Base-by-base conservation (phyloP, 176 grass and related monocot species). In the Aegilops tauschii region DNA sequence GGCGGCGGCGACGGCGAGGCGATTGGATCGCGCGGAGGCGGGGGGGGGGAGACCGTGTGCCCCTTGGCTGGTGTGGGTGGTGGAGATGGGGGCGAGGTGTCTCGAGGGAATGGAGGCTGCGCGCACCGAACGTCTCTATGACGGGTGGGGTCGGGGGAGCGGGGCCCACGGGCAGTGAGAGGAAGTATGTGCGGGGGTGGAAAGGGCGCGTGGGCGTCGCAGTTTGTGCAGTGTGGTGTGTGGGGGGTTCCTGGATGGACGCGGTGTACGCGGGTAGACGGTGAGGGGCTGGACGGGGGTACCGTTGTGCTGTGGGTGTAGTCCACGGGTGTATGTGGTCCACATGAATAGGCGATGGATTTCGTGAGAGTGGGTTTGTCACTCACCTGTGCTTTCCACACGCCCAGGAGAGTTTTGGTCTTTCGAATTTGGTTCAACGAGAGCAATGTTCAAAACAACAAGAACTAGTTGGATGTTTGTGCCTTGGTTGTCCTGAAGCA, bases 1-100 rank as follows among this genome's bases (percentile, higher is more conserved):
- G 67, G 20, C 40, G 80, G 20, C 37, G 56, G 52, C 6, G 64
- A 2, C 10, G 59, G 61, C 77, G 47, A 54, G 52, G 64, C 52
- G 90, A 82, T 91, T 59, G 90, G 90, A 91, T 91, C 89, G 76
- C 61, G 59, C 13, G 35, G 73, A 36, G 67, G 61, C 30, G 30
- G 9, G 52, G 2, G 14, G 14, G 1, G 1, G 54, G 82, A 50
- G 72, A 36, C 73, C 73, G 12, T 44, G n/a, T 77, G 83, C 61
- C 83, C 73, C 66, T 83, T 12, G 85, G 63, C 84, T 54, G 65
- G 70, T 68, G 16, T 54, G 71, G 62, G 62, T 34, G 80, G 66
- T 63, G 80, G 66, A 70, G 63, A 81, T 44, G 27, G 23, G 6
- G 12, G 42, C 18, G 44, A 34, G 58, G 49, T 42, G 77, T 65